A percentile compares a stretch with the other conserved stretches of the same genome.
phyloP scores from a whole-genome alignment of 1,284 basidiomycete genomes.

The Farysia itapuensis region DNA sequence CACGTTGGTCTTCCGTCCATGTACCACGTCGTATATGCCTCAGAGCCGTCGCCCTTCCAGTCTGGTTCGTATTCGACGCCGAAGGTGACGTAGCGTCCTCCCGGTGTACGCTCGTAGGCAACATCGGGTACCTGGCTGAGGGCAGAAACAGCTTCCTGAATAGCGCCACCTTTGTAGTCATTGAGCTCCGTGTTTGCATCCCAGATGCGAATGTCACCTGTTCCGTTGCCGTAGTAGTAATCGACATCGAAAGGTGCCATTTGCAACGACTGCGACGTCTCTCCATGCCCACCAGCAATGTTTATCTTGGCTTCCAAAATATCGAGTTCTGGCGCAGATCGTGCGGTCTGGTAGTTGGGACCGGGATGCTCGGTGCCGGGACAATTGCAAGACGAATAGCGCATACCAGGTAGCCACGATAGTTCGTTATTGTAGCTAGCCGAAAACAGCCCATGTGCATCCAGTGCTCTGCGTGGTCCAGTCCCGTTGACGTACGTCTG shows the following conservation, averaged over 20 bases:
- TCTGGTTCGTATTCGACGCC: slow-evolving; percentile 59
- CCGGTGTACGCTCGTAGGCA: slow-evolving; percentile 34
- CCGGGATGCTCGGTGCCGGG: slow-evolving; percentile 52
- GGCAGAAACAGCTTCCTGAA: slow-evolving; percentile 58
- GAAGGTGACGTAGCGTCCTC: slow-evolving; percentile 39
- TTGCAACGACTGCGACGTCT: slow-evolving; percentile 56
- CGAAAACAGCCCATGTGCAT: slow-evolving; percentile 29
- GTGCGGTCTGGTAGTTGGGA: slow-evolving; percentile 45
- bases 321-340: slow-evolving; percentile 59
- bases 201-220: slow-evolving; percentile 42
- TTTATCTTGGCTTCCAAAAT: slow-evolving; percentile 64
- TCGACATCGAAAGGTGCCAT: slow-evolving; percentile 57
- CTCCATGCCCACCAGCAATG: slow-evolving; percentile 52
- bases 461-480: slow-evolving; percentile 38
- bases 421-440: slow-evolving; percentile 30
- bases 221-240: slow-evolving; percentile 48
- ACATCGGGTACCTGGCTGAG: slow-evolving; percentile 44
- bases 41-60: slow-evolving; percentile 40
- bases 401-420: slow-evolving; percentile 53
- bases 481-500: slow-evolving; percentile 45
- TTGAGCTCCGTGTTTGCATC: slow-evolving; percentile 44
- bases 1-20: slow-evolving; percentile 54
- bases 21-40: slow-evolving; percentile 51
- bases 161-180: slow-evolving; percentile 51
- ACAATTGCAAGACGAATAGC: slow-evolving; percentile 53